Conservation (phyloP, 805 yeast genomes). For the Zygosaccharomyces lentus region DNA sequence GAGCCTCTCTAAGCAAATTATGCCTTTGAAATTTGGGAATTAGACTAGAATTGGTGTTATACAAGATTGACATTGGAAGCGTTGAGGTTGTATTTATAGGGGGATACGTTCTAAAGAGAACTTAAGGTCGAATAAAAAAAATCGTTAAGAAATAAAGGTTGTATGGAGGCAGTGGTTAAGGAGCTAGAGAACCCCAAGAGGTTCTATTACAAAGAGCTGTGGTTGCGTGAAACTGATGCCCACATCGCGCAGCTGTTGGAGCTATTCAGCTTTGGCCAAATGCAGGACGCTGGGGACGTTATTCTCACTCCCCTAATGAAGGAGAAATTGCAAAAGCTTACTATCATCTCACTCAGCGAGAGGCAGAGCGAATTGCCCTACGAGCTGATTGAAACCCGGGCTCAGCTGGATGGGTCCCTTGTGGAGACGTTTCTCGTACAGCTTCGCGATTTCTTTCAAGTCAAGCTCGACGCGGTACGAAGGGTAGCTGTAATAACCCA, state of each 20-base stretch:
- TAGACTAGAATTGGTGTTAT: conserved; percentile 30
- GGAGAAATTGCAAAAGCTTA: conserved; percentile 23
- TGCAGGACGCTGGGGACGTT: conserved; percentile 14
- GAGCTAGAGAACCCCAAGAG: conserved; percentile 20
- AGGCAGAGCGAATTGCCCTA: conserved; percentile 16
- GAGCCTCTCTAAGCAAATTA: conserved; percentile 9
- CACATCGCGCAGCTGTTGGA: conserved; percentile 18
- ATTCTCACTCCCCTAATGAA: conserved; percentile 16
- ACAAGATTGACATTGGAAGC: conserved; percentile 17
- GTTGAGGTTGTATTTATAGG: neutral
- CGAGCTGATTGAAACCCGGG: conserved; percentile 12
- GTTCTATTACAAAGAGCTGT: conserved; percentile 26
- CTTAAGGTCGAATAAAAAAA: neutral
- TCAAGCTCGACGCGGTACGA: conserved; percentile 24
- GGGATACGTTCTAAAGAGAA: neutral
- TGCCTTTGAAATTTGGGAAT: conserved; percentile 29
- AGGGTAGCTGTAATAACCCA: conserved; percentile 11
- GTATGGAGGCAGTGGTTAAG: neutral
- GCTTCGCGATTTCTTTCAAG: conserved; percentile 19
- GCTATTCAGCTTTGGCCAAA: conserved; percentile 28
- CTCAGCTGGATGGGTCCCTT: conserved; percentile 11
- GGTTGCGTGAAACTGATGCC: conserved; percentile 18
- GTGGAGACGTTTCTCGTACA: conserved; percentile 25
- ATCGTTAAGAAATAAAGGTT: neutral
- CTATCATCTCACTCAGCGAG: conserved; percentile 23